Evolutionary conservation across 352 stramenopile genomes (phyloP).

Genomic region (Pythium utonaiense): DNA sequence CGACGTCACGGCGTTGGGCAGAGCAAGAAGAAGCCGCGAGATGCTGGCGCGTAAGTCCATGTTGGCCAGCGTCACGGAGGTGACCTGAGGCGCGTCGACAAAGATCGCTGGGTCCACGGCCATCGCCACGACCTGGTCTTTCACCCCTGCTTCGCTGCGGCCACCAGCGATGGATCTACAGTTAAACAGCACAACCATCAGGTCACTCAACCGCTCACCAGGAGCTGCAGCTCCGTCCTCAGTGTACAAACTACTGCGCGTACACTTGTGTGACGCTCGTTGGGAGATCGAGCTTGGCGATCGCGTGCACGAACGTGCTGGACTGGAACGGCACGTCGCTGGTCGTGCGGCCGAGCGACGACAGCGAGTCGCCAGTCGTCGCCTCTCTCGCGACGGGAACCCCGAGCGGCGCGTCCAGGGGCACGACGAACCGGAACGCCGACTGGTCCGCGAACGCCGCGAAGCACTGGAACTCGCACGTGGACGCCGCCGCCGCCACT

Average conservation of each 20-base stretch:
- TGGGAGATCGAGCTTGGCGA: background rate
- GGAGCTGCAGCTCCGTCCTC: no score
- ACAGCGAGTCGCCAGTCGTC: no score
- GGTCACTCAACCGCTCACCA: no score
- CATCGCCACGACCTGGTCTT: background rate
- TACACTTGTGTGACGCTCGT: background rate
- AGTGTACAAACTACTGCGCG: background rate
- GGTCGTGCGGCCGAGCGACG: background rate
- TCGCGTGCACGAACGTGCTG: background rate
- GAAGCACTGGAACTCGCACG: background rate
- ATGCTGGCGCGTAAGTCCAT: background rate
- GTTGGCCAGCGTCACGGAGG: background rate
- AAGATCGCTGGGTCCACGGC: background rate
- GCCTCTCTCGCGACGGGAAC: background rate
- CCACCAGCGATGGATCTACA: background rate
- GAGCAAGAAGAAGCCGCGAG: background rate
- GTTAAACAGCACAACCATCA: no score
- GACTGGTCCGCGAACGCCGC: background rate
- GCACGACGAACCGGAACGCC: background rate
- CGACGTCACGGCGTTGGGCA: background rate
- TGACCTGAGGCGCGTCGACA: background rate
- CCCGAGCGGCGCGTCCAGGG: background rate
- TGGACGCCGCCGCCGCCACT: background rate
- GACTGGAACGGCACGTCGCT: background rate
- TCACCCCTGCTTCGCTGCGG: background rate